phyloP scores from a whole-genome alignment of 2,329 filamentous ascomycete genomes.

The Lecanoromycetidae sp. region DNA sequence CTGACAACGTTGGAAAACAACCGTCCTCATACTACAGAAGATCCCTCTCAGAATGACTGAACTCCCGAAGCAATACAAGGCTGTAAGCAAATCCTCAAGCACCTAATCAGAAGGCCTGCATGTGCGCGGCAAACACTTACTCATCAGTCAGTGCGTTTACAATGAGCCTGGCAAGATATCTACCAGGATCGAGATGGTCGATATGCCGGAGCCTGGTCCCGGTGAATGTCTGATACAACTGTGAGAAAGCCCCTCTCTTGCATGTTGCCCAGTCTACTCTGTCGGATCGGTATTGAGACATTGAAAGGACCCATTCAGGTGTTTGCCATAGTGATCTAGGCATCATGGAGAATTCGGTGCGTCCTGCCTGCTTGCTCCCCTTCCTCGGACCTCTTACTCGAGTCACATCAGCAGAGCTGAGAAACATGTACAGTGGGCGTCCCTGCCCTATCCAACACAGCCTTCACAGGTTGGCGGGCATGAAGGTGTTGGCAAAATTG shows the following conservation, averaged over 20 bases:
- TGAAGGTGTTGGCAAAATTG: conserved; percentile 54
- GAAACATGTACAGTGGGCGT: conserved; percentile 36
- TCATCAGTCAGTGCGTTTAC: too few relatives aligned
- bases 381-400: background rate
- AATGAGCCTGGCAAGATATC: conserved; percentile 54
- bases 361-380: background rate
- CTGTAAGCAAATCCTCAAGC: too few relatives aligned
- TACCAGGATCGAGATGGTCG: conserved; percentile 50
- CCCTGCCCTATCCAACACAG: conserved; percentile 47
- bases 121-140: too few relatives aligned
- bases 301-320: conserved; percentile 46
- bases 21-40: background rate
- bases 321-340: conserved; percentile 54
- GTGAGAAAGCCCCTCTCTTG: background rate
- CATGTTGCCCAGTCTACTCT: background rate
- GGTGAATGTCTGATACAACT: conserved; percentile 37
- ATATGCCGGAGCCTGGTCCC: conserved; percentile 51
- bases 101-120: too few relatives aligned
- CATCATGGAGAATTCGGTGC: conserved; percentile 38
- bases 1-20: too few relatives aligned
- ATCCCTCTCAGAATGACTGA: conserved; percentile 21
- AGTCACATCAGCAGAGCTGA: background rate
- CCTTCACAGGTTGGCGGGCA: conserved; percentile 56
- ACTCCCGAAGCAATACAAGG: conserved; percentile 50
- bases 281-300: background rate